A percentile compares a stretch with the other conserved stretches of the same genome.
These are phyloP conservation scores for Botrytis hyacinthi DNA, from an alignment of 2,329 filamentous ascomycete species.

Conservation along the genomic window DNA sequence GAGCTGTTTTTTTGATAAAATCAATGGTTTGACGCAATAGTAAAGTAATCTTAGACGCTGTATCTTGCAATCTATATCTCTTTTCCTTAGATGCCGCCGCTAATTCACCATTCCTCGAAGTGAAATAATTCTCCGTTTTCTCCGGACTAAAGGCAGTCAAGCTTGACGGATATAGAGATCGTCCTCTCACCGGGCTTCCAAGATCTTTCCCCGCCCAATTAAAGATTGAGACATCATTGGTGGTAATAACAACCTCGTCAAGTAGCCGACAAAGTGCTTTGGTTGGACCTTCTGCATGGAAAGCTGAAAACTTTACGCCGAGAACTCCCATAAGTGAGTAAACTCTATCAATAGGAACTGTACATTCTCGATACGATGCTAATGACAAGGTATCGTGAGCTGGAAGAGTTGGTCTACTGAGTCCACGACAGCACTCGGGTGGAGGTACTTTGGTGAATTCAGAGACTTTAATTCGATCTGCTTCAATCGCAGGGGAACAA, in stretches of 20 bases:
- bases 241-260: constrained; percentile 37
- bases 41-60: constrained; percentile 32
- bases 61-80: constrained; percentile 34
- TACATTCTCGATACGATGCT: constrained; percentile 33
- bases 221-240: constrained; percentile 40
- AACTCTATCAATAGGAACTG: constrained; percentile 35
- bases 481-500: constrained; percentile 7
- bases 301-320: constrained; percentile 38
- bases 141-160: constrained; percentile 34
- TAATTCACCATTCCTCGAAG: constrained; percentile 29
- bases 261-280: constrained; percentile 38
- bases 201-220: constrained; percentile 40
- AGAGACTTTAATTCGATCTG: constrained; percentile 17
- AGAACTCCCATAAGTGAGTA: constrained; percentile 41
- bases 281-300: constrained; percentile 37
- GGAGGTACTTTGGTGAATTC: constrained; percentile 19
- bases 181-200: constrained; percentile 38
- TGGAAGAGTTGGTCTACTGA: constrained; percentile 31
- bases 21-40: constrained; percentile 34
- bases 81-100: constrained; percentile 30
- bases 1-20: constrained; percentile 32
- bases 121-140: constrained; percentile 23
- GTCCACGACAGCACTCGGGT: constrained; percentile 20
- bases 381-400: constrained; percentile 35
- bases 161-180: constrained; percentile 39